Evolutionary conservation across 176 grass and related monocot genomes (phyloP).

Genomic region (Bromus sterilis): DNA sequence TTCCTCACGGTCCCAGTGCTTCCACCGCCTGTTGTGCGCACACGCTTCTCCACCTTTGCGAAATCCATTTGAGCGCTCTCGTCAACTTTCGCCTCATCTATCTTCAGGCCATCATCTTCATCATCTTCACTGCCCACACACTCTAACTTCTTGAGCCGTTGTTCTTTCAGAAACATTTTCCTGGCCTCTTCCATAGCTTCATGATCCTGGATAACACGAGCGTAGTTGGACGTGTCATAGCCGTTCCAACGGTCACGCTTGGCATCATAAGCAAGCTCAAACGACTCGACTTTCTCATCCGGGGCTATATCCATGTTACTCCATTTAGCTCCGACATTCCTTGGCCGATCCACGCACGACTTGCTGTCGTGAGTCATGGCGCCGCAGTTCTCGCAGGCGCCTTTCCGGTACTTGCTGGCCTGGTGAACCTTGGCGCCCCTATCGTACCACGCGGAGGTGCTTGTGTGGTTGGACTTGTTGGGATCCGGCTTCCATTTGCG

Average conservation of each 20-base stretch:
- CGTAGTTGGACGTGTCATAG: conserved; percentile 72
- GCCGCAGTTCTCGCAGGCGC: conserved; percentile 85
- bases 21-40: conserved; percentile 91
- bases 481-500: conserved; percentile 89
- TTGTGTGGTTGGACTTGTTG: conserved; percentile 85
- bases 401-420: conserved; percentile 77
- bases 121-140: conserved; percentile 62
- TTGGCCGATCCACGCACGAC: conserved; percentile 77
- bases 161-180: conserved; percentile 85
- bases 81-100: conserved; percentile 97
- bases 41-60: conserved; percentile 95
- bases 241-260: conserved; percentile 98
- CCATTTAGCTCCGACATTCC: conserved; percentile 72
- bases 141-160: conserved; percentile 90
- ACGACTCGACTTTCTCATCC: conserved; percentile 89
- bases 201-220: conserved; percentile 71
- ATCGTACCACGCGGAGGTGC: conserved; percentile 84
- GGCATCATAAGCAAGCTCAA: conserved; percentile 93
- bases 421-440: conserved; percentile 72
- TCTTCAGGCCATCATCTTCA: conserved; percentile 70
- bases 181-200: conserved; percentile 83
- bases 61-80: conserved; percentile 98
- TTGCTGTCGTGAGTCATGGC: conserved; percentile 95
- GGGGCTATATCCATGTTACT: conserved; percentile 68
- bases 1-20: conserved; percentile 99